Base-by-base conservation (phyloP, 768 basidiomycete genomes). In the Pleurotus platypus region DNA sequence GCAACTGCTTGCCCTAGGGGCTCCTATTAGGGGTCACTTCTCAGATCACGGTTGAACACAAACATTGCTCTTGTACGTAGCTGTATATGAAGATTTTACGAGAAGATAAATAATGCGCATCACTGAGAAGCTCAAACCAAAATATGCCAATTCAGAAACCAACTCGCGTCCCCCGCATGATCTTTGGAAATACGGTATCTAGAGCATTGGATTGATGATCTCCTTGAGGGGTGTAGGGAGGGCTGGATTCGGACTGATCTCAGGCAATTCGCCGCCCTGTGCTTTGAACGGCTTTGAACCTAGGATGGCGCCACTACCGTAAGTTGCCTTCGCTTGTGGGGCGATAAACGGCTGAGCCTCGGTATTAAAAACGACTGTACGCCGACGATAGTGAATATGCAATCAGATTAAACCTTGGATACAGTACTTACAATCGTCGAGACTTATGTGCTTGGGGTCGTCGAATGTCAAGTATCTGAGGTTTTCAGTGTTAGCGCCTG, bases 381-480 rank as follows among this genome's bases (percentile, higher is more conserved):
- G 47, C 13, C 15, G 5, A 56, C 40, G 22, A 49, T 45, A 7
- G 15, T 45, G 2, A 45, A 45, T 4, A 45, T 5, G 39, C 7
- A 13, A 43, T 38, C 9, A 30, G 39, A 15, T 51, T 13, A 3
- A 13, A 54, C 13, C 13, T n/a, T 6, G 1, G 35, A 35, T n/a
- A 11, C 3, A 16, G 7, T 5, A 4, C 83, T 66, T 59, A 87
- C 86, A 87, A 1, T 84, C 67, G 65, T 90, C 85, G 13, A 90
- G 69, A 56, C 80, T 84, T 69, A 87, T 83, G 57, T 78, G 75
- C 49, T 71, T 66, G 0, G 88, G 87, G 66, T 89, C 85, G 63
- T 89, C 85, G 66, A 89, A 89, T 0, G 87, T 90, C 57, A 90
- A 75, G 69, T 84, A 89, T 53, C 85, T 87, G 16, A 35, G 30